Conservation (phyloP, 2,329 filamentous ascomycete species). For the Colletotrichum aenigma region DNA sequence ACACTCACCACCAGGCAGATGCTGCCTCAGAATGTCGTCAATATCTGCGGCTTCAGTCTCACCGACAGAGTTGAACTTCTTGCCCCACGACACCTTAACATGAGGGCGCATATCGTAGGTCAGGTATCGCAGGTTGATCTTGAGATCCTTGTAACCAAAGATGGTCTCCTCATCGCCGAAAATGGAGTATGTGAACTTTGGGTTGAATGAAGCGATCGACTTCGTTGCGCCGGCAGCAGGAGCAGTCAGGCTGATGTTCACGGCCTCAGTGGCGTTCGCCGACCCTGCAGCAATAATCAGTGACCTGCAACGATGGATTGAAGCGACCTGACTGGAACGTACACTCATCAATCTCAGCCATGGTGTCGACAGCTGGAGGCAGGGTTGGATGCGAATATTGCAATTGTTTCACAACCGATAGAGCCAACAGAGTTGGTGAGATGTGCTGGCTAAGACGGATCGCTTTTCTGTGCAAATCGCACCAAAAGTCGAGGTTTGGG, state of each 20-base stretch:
- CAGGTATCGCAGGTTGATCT: slow-evolving; percentile 73
- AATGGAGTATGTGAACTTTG: slow-evolving; percentile 87
- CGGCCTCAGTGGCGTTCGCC: slow-evolving; percentile 63
- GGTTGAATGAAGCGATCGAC: slow-evolving; percentile 74
- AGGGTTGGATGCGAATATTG: not conserved
- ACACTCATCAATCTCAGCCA: slow-evolving; percentile 18
- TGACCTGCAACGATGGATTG: not conserved
- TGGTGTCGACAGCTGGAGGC: not conserved
- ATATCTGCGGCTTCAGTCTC: slow-evolving; percentile 75
- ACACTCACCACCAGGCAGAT: slow-evolving; percentile 68
- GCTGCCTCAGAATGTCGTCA: slow-evolving; percentile 64
- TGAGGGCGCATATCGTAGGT: slow-evolving; percentile 79
- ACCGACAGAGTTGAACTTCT: slow-evolving; percentile 72
- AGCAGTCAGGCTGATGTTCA: slow-evolving; percentile 64
- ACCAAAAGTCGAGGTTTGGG: not conserved
- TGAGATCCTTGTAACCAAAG: slow-evolving; percentile 85
- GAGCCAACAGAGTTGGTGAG: not conserved
- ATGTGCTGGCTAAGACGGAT: not conserved
- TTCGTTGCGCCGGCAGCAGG: slow-evolving; percentile 54
- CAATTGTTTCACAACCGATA: not conserved
- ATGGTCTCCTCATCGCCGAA: slow-evolving; percentile 94
- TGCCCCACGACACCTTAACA: slow-evolving; percentile 71
- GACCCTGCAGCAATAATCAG: slow-evolving; percentile 52
- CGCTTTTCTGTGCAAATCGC: not conserved
- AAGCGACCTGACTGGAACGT: not conserved